A percentile compares a stretch with the other conserved stretches of the same genome.
Evolutionary conservation across 768 basidiomycete genomes (phyloP).

Genomic region (Leucogyrophana mollusca): DNA sequence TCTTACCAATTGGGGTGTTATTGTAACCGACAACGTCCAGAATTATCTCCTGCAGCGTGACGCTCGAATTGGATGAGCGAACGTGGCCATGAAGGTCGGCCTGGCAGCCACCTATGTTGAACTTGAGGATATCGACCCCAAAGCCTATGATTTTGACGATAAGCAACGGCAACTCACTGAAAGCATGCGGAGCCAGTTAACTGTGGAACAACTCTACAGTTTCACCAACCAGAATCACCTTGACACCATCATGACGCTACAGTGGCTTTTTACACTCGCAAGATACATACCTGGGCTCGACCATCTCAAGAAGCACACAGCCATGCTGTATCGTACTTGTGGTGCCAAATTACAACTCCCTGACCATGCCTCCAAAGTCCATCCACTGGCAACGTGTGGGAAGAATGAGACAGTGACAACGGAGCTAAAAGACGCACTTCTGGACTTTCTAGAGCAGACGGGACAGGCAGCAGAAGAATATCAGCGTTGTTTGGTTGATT

Average conservation of each 20-base stretch:
- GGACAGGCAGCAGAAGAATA: conserved; percentile 24
- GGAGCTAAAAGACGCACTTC: conserved; percentile 29
- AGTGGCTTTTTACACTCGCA: conserved; percentile 26
- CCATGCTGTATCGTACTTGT: conserved; percentile 19
- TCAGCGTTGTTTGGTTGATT: conserved; percentile 20
- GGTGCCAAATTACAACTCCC: conserved; percentile 13
- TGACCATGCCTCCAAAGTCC: conserved; percentile 11
- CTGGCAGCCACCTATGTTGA: conserved; percentile 24
- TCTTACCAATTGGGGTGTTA: conserved; percentile 10
- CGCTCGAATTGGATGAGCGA: conserved; percentile 26
- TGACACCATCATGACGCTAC: conserved; percentile 23
- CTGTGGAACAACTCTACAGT: conserved; percentile 18
- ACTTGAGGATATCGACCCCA: conserved; percentile 10
- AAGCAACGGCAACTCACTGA: conserved; percentile 4
- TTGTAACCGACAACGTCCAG: conserved; percentile 31
- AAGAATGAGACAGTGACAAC: conserved; percentile 25
- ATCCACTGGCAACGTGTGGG: conserved; percentile 28
- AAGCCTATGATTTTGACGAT: conserved; percentile 20
- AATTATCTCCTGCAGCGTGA: conserved; percentile 26
- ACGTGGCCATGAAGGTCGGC: conserved; percentile 20
- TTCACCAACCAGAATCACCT: conserved; percentile 25
- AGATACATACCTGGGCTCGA: conserved; percentile 24
- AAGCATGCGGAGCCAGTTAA: conserved; percentile 13
- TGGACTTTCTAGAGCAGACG: conserved; percentile 33
- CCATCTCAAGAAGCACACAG: conserved; percentile 14